Evolutionary conservation across 1,284 basidiomycete species (phyloP).

Genomic region (Trichosporon ovoides): DNA sequence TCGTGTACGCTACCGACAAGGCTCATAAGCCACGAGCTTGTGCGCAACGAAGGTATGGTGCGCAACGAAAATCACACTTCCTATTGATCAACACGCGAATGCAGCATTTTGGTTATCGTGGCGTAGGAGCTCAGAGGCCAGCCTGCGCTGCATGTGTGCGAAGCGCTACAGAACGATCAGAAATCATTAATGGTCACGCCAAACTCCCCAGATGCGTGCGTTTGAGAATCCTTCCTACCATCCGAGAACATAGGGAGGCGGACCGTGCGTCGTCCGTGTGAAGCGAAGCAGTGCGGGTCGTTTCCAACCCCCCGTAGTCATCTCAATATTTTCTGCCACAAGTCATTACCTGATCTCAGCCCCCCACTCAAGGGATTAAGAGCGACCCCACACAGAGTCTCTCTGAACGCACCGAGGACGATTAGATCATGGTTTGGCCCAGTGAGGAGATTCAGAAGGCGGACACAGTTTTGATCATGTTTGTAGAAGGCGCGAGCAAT

Average conservation of each 20-base stretch:
- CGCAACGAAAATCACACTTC: conserved; percentile 9
- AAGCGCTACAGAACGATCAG: not conserved
- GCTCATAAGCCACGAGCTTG: conserved; percentile 13
- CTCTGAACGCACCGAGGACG: not conserved
- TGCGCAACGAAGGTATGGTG: not conserved
- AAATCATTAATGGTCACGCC: not conserved
- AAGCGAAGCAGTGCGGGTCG: not conserved
- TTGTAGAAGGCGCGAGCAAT: conserved; percentile 8
- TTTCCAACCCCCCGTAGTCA: not conserved
- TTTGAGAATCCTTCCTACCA: too few relatives aligned
- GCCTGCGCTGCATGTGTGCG: not conserved
- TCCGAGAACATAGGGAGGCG: conserved; percentile 1
- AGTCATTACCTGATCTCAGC: not conserved
- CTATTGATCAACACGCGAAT: conserved; percentile 5
- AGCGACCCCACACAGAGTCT: not conserved
- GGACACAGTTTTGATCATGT: conserved; percentile 7
- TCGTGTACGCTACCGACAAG: not conserved
- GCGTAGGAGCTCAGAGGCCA: not conserved
- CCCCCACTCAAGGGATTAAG: not conserved
- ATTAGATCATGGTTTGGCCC: not conserved
- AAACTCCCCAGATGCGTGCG: not conserved
- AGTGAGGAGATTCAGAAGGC: not conserved
- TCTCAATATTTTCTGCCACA: not conserved
- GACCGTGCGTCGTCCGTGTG: not conserved
- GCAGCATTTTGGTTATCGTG: conserved; percentile 3